Conservation (phyloP, 1,284 basidiomycete species). For the Ustilago esculenta region DNA sequence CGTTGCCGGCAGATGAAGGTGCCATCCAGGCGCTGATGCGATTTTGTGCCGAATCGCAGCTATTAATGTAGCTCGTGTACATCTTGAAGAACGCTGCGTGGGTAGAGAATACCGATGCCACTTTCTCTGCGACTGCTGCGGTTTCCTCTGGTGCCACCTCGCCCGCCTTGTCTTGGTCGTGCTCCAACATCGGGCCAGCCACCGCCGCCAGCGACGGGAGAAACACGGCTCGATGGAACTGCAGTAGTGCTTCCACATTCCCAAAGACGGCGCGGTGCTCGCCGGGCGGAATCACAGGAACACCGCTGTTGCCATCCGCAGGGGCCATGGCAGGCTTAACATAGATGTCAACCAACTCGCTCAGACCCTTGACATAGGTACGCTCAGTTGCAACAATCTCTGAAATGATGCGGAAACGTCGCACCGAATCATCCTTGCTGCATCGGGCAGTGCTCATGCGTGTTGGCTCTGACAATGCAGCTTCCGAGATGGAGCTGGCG, state of each 20-base stretch:
- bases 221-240: conserved; percentile 91
- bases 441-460: conserved; percentile 27
- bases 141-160: conserved; percentile 81
- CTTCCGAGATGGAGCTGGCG: conserved; percentile 31
- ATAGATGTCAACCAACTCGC: conserved; percentile 94
- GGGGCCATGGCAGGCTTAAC: conserved; percentile 83
- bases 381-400: conserved; percentile 81
- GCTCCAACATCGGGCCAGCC: conserved; percentile 23
- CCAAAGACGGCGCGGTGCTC: conserved; percentile 94
- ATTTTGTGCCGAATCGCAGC: conserved; percentile 57
- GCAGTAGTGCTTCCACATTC: conserved; percentile 87
- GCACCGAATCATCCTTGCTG: conserved; percentile 63
- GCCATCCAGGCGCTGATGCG: conserved; percentile 43
- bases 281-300: conserved; percentile 81
- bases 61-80: conserved; percentile 66
- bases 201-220: conserved; percentile 85
- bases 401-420: conserved; percentile 63
- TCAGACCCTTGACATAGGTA: conserved; percentile 90
- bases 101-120: conserved; percentile 81
- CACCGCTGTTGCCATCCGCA: conserved; percentile 69
- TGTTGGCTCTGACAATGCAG: conserved; percentile 8
- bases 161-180: conserved; percentile 66
- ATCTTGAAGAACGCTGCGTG: conserved; percentile 65
- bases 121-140: conserved; percentile 78
- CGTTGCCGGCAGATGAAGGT: conserved; percentile 20